These are phyloP conservation scores for Termitomyces sp. DNA, from an alignment of 1,284 basidiomycete genomes.

Conservation along the genomic window DNA sequence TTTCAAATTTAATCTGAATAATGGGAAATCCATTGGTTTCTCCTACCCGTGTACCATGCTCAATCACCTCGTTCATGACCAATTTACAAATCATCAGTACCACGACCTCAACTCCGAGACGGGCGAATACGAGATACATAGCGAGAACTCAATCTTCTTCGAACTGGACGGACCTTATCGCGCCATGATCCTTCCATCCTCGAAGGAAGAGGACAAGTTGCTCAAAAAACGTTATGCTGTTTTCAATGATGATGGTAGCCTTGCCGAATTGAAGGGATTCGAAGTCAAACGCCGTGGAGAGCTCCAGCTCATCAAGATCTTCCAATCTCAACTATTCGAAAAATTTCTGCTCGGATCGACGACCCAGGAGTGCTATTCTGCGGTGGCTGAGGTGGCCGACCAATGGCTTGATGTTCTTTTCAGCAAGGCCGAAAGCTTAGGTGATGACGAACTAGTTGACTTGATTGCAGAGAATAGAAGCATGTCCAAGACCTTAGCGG, in stretches of 20 bases:
- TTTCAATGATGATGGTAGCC: slow-evolving; percentile 96
- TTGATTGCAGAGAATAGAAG: slow-evolving; percentile 98
- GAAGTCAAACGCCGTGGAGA: slow-evolving; percentile 98
- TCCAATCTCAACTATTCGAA: slow-evolving; percentile 98
- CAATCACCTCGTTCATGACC: slow-evolving; percentile 93
- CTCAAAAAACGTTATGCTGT: slow-evolving; percentile 99
- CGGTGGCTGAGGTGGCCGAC: slow-evolving; percentile 91
- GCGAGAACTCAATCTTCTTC: slow-evolving; percentile 99
- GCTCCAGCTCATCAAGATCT: slow-evolving; percentile 98
- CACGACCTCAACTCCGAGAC: slow-evolving; percentile 86
- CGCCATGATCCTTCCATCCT: slow-evolving; percentile 98
- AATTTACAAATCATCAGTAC: slow-evolving; percentile 98
- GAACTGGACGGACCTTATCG: slow-evolving; percentile 98
- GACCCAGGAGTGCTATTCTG: slow-evolving; percentile 92
- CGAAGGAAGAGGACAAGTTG: slow-evolving; percentile 98
- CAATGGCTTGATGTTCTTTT: slow-evolving; percentile 98
- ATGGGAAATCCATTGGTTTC: slow-evolving; percentile 85
- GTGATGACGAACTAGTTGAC: slow-evolving; percentile 92
- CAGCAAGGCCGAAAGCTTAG: slow-evolving; percentile 78
- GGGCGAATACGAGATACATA: slow-evolving; percentile 83
- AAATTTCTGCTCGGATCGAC: slow-evolving; percentile 93
- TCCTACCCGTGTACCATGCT: slow-evolving; percentile 99
- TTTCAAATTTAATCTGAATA: slow-evolving; percentile 89
- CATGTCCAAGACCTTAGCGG: slow-evolving; percentile 95
- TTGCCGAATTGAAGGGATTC: slow-evolving; percentile 98